phyloP scores from a whole-genome alignment of 2,329 filamentous ascomycete species.

The Chrysosporium queenslandicum region DNA sequence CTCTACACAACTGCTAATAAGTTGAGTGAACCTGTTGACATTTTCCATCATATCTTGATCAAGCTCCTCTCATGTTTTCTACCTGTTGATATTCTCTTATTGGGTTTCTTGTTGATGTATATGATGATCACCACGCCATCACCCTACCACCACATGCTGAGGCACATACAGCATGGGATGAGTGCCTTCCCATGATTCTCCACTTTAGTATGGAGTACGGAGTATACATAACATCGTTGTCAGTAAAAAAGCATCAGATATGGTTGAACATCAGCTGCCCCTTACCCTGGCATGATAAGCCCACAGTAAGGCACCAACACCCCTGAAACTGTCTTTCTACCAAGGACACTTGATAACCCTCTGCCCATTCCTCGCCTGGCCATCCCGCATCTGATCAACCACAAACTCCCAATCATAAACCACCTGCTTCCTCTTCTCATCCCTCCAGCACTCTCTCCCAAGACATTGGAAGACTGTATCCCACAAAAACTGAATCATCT shows the following conservation, averaged over 20 bases:
- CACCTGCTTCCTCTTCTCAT: constrained; percentile 12
- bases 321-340: constrained; percentile 7
- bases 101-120: too few species aligned
- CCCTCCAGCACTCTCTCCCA: constrained; percentile 12
- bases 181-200: too few species aligned
- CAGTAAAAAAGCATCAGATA: constrained; percentile 2
- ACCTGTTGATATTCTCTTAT: too few species aligned
- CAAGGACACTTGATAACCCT: constrained; percentile 15
- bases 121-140: too few species aligned
- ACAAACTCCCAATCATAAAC: constrained; percentile 12
- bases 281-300: not conserved
- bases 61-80: too few species aligned
- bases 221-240: too few species aligned
- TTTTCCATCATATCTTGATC: too few species aligned
- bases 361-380: constrained; percentile 13
- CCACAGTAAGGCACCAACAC: not conserved
- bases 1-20: too few species aligned
- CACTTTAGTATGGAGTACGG: too few species aligned
- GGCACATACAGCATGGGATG: too few species aligned
- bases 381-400: constrained; percentile 14
- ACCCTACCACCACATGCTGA: too few species aligned
- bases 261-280: not conserved
- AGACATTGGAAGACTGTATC: constrained; percentile 14
- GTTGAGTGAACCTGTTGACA: too few species aligned
- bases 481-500: constrained; percentile 16